Evolutionary conservation across 2,329 filamentous ascomycete genomes (phyloP), one percentile per base, ranked within the genome.

Genomic region (Hymenoscyphus fructigenus): DNA sequence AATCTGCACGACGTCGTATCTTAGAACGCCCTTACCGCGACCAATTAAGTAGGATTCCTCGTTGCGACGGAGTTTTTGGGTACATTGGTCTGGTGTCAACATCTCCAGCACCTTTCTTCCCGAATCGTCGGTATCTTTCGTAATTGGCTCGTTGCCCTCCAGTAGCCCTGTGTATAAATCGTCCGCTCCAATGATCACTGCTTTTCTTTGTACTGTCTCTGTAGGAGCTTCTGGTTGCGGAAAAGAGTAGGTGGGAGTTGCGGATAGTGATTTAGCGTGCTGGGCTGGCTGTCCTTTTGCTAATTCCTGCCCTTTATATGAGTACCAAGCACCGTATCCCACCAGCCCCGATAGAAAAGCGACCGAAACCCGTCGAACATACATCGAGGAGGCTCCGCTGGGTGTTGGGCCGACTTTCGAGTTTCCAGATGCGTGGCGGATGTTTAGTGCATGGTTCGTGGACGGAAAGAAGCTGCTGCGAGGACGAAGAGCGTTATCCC

Each of bases 1-100:
- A 66, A 98, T 85, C 78, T 99, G 95, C 28, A 95, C 93, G 9
- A 97, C 83, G 78, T 99, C 95, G 75, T 99, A 99, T 70, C 95
- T 88, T 68, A 97, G 89, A 47, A 99, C 94, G 44, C 95, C 95
- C 76, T 92, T 86, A 15, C 95, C 96, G 61, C 95, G 84, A 66
- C 92, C 92, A 50, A 99, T 92, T 10, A 93, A 82, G 78, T 93
- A 98, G 34, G 93, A 97, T 80, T 96, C 89, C 79, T 99, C 93
- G 74, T 92, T 92, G 76, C 90, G 89, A 71, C 95, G 86, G 73
- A 99, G 81, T 81, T 94, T 96, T 74, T 92, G 86, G 15, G 93
- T 96, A 28, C 92, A 93, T 82, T 99, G 93, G 65, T 97, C 94
- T 0, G 94, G 91, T 12, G 91, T 96, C 78, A 99, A 83, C 94